phyloP scores from a whole-genome alignment of 371 early-diverging fungal genomes.

The Catenaria anguillulae region DNA sequence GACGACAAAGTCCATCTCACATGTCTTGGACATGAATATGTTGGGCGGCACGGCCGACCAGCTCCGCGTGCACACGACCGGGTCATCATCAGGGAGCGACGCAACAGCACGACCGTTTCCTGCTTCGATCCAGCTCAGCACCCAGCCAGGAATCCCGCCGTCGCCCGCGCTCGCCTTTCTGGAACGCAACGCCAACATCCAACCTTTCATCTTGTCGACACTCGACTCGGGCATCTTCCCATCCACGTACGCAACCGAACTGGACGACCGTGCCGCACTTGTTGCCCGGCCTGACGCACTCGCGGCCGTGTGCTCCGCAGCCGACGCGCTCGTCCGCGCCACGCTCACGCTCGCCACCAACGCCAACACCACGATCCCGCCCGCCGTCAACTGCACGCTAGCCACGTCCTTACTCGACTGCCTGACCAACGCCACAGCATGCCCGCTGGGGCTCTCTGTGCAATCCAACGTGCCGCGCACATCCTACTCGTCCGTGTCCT shows the following conservation, averaged over 20 bases:
- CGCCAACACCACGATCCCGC: not conserved
- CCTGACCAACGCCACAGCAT: not conserved
- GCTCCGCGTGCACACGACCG: not conserved
- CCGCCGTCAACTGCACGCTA: not conserved
- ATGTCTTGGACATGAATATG: not conserved
- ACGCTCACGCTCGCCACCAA: not conserved
- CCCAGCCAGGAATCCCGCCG: not conserved
- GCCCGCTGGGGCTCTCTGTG: not conserved
- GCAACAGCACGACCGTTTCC: not conserved
- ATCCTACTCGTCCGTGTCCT: not conserved
- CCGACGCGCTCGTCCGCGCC: not conserved
- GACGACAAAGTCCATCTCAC: not conserved
- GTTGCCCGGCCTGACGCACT: not conserved
- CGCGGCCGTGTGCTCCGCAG: not conserved
- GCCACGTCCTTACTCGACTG: not conserved
- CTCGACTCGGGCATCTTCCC: not conserved
- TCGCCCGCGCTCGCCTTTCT: not conserved
- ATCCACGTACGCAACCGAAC: not conserved
- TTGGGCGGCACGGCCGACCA: not conserved
- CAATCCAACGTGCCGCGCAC: not conserved
- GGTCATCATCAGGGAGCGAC: not conserved
- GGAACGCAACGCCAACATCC: not conserved
- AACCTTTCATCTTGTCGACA: not conserved
- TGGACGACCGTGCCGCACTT: not conserved
- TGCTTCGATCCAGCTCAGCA: too few relatives aligned